Evolutionary conservation across 352 stramenopile genomes (phyloP).

Genomic region (Phytopythium montanum): DNA sequence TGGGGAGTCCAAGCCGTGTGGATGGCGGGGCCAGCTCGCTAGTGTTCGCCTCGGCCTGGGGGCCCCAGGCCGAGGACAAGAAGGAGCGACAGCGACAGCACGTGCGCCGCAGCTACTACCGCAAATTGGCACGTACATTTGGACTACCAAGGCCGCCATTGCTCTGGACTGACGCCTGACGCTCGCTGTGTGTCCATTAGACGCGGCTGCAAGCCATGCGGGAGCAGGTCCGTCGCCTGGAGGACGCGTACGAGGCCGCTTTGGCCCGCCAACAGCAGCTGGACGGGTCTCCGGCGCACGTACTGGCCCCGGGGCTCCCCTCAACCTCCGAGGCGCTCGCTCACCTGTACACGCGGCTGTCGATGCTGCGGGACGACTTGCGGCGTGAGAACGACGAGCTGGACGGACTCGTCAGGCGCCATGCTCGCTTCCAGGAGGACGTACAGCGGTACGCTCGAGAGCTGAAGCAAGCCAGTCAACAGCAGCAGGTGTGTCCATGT

Average conservation of each 20-base stretch:
- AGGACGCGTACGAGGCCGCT: conserved; percentile 29
- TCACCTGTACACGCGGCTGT: conserved; percentile 50
- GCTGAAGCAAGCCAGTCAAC: conserved; percentile 15
- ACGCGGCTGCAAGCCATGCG: conserved; percentile 36
- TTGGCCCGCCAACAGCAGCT: conserved; percentile 16
- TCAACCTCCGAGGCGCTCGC: conserved; percentile 19
- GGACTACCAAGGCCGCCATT: neutral
- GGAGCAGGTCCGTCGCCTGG: conserved; percentile 25
- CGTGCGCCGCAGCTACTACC: conserved; percentile 43
- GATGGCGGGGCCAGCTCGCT: neutral
- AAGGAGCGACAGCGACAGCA: conserved; percentile 56
- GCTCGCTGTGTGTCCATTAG: conserved; percentile 12
- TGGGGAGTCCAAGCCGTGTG: neutral
- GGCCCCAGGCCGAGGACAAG: conserved; percentile 16
- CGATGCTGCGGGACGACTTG: conserved; percentile 44
- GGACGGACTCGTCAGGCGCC: conserved; percentile 31
- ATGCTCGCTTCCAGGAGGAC: conserved; percentile 35
- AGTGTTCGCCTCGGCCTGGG: conserved; percentile 1
- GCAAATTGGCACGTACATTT: conserved; percentile 20
- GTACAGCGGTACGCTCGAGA: conserved; percentile 30
- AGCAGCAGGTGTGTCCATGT: neutral
- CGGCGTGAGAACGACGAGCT: conserved; percentile 50
- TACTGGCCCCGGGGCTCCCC: conserved; percentile 7
- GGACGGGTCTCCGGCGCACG: neutral
- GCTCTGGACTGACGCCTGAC: neutral